phyloP scores from a whole-genome alignment of 768 basidiomycete species.

The Phylloporus sp. region DNA sequence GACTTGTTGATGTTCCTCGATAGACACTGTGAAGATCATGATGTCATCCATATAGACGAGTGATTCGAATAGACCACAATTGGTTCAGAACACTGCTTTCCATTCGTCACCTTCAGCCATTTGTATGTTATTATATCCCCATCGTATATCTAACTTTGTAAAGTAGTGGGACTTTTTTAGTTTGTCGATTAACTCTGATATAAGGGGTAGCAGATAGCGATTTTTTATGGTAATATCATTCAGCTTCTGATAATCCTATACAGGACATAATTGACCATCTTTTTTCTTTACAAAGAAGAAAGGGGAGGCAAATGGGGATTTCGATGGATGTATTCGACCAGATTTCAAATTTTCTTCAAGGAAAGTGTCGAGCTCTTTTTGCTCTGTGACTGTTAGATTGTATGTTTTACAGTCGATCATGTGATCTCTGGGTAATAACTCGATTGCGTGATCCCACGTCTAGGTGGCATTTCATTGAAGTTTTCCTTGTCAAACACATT shows the following conservation, averaged over 20 bases:
- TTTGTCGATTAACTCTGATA: conserved; percentile 19
- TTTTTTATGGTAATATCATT: background rate
- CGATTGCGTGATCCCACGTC: background rate
- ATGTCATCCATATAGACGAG: conserved; percentile 39
- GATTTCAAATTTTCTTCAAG: background rate
- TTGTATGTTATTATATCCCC: conserved; percentile 32
- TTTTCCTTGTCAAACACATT: background rate
- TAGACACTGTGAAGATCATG: conserved; percentile 28
- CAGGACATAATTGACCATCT: background rate
- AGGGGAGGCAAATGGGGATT: background rate
- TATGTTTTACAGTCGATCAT: background rate
- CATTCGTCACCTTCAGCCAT: conserved; percentile 27
- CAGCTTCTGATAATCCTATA: background rate
- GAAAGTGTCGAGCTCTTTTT: background rate
- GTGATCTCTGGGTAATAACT: background rate
- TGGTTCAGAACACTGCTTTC: conserved; percentile 30
- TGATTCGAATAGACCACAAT: background rate
- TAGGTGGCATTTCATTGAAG: background rate
- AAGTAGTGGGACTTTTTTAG: conserved; percentile 19
- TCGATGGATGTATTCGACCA: background rate
- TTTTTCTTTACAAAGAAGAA: background rate
- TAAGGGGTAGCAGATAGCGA: background rate
- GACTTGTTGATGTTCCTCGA: conserved; percentile 25
- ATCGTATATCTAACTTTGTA: conserved; percentile 28
- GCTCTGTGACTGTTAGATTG: background rate